phyloP scores from a whole-genome alignment of 108 stramenopile genomes.

The Nitzschia putrida region DNA sequence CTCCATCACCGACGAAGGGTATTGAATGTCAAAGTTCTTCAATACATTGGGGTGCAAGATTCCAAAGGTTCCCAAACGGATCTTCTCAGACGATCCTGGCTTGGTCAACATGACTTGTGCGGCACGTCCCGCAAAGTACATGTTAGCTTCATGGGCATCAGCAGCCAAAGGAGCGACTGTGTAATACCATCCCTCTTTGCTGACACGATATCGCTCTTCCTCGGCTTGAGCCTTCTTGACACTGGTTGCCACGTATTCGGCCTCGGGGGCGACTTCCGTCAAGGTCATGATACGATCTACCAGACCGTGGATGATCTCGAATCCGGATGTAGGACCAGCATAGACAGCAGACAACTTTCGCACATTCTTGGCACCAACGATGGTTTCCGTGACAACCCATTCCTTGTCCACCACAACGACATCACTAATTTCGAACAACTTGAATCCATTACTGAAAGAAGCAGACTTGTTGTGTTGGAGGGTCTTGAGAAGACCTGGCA shows the following conservation, averaged over 20 bases:
- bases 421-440: conserved; percentile 94
- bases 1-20: conserved; percentile 90
- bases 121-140: conserved; percentile 96
- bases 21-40: conserved; percentile 89
- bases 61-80: conserved; percentile 90
- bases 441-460: conserved; percentile 83
- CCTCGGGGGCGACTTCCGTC: conserved; percentile 87
- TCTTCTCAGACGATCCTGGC: conserved; percentile 46
- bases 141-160: conserved; percentile 44
- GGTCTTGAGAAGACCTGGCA: conserved; percentile 95
- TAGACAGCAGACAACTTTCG: conserved; percentile 89
- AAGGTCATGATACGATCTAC: conserved; percentile 95
- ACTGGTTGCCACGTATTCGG: conserved; percentile 66
- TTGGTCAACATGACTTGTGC: conserved; percentile 86
- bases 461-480: conserved; percentile 89
- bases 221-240: conserved; percentile 54
- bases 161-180: conserved; percentile 68
- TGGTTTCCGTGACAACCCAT: conserved; percentile 80
- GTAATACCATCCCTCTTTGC: conserved; percentile 82
- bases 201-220: conserved; percentile 73
- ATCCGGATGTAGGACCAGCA: conserved; percentile 94
- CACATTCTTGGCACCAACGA: conserved; percentile 92
- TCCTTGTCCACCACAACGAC: conserved; percentile 90
- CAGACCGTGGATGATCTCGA: conserved; percentile 98
- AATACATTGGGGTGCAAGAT: conserved; percentile 96